These are phyloP conservation scores for Penicillium griseofulvum DNA, from an alignment of 2,329 filamentous ascomycete genomes.

Conservation along the genomic window DNA sequence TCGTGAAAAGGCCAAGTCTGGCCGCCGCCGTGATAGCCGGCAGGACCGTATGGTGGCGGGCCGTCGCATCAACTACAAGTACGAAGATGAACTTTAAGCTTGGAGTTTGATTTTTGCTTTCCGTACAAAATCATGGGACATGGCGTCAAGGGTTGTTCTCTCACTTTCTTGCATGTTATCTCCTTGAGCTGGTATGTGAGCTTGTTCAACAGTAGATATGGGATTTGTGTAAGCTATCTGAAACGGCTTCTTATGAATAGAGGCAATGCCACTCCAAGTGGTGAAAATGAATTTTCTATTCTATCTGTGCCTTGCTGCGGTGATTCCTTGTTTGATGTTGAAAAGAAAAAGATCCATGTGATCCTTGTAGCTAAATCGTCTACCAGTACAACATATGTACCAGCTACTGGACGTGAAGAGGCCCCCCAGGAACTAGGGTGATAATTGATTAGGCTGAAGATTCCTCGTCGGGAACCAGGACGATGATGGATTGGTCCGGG, in stretches of 20 bases:
- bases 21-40: slow-evolving; percentile 36
- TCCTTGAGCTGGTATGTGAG: neutral
- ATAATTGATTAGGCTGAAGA: too few relatives aligned
- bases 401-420: too few relatives aligned
- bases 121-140: slow-evolving; percentile 7
- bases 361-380: too few relatives aligned
- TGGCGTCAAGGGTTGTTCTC: slow-evolving; percentile 3
- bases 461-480: too few relatives aligned
- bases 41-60: slow-evolving; percentile 33
- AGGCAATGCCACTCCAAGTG: slow-evolving; percentile 1
- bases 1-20: slow-evolving; percentile 49
- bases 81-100: slow-evolving; percentile 44
- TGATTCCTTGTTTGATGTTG: neutral
- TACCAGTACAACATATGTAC: too few relatives aligned
- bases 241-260: neutral
- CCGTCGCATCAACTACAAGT: slow-evolving; percentile 49
- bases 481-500: too few relatives aligned
- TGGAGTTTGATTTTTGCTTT: neutral
- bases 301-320: neutral
- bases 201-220: slow-evolving; percentile 10
- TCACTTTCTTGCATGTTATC: slow-evolving; percentile 11
- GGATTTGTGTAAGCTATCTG: neutral
- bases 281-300: neutral
- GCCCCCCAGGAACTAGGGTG: too few relatives aligned
- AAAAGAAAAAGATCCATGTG: too few relatives aligned